Base-by-base conservation (phyloP, 2,329 filamentous ascomycete species). In the Parafenestella ontariensis region DNA sequence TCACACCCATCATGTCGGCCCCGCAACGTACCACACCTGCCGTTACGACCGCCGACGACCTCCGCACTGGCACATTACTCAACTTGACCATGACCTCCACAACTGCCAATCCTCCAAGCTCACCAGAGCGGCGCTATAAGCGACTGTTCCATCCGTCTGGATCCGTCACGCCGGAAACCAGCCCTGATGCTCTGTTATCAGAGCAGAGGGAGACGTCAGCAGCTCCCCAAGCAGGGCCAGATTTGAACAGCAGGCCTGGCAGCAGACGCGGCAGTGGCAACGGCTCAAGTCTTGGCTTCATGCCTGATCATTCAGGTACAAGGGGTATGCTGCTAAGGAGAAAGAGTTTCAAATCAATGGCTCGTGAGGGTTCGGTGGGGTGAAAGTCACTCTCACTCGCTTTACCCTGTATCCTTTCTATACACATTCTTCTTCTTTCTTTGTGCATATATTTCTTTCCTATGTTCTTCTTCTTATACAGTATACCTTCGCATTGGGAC, bases 51-150 rank as follows among this genome's bases (percentile, higher is more conserved):
- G 44, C 54, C 5, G 21, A 39, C 9, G 56, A 62, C 46, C 62
- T 67, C 10, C 62, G 66, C 10, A 64, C 59, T 4, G 60, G 50
- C 24, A 58, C 66, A 3, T 39, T 65, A 9, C 43, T 70, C 26
- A 67, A 65, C 28, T 62, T 69, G 31, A 59, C 54, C 8, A 72
- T 68, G 64, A 71, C 64, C 6, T 49, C 70, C 54, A 42, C 68
- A 44, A 49, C 49, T 1, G 37, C 34, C 5, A 52, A 49, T 2
- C 33, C 46, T 9, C 73, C 75, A 0, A 78, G 75, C 57, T 72
- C 72, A 1, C 75, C 77, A 1, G 77, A 78, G 49, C 54, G 70
- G 1, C 69, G 70, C 4, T 81, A 80, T 54, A 79, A 78, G 62
- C 68, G 68, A 4, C 60, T 80, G 0, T 79, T 80, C 52, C 77